Conservation (phyloP, 257 asterid genomes). For the Jacaranda copaia region DNA sequence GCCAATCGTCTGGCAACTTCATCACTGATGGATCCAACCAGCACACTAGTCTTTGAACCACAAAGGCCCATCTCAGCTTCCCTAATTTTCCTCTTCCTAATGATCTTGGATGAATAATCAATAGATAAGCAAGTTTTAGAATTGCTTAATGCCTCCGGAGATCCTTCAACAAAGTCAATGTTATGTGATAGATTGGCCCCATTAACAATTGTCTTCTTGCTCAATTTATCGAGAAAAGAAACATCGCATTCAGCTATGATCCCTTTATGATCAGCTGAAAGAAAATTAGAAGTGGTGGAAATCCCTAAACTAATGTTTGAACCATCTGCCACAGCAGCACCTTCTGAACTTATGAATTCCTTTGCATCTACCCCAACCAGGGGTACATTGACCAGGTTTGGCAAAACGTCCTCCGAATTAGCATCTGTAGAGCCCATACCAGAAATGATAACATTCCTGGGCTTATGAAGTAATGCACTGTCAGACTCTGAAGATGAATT, state of each 20-base stretch:
- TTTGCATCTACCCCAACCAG: slow-evolving; percentile 40
- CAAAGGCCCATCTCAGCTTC: slow-evolving; percentile 43
- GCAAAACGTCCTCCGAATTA: slow-evolving; percentile 37
- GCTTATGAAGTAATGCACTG: slow-evolving; percentile 35
- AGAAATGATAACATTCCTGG: slow-evolving; percentile 36
- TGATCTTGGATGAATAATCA: slow-evolving; percentile 41
- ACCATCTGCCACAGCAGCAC: slow-evolving; percentile 42
- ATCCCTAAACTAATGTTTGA: slow-evolving; percentile 36
- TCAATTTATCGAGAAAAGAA: slow-evolving; percentile 34
- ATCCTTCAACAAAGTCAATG: slow-evolving; percentile 36
- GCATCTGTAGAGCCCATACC: slow-evolving; percentile 41
- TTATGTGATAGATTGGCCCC: slow-evolving; percentile 33
- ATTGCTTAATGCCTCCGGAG: slow-evolving; percentile 35
- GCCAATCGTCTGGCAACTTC: slow-evolving; percentile 35
- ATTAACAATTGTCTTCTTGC: slow-evolving; percentile 33
- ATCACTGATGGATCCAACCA: slow-evolving; percentile 32
- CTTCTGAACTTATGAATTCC: slow-evolving; percentile 18
- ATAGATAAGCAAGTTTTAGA: slow-evolving; percentile 32
- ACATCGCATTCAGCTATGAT: slow-evolving; percentile 31
- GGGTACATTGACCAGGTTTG: slow-evolving; percentile 28
- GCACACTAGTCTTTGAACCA: slow-evolving; percentile 33
- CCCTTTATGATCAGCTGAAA: slow-evolving; percentile 38
- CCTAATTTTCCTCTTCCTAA: slow-evolving; percentile 55
- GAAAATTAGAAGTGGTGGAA: slow-evolving; percentile 36
- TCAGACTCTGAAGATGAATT: slow-evolving; percentile 44